Percentiles rank a stretch among this genome's conserved stretches.
Evolutionary conservation across 306 rosid species (phyloP).

Genomic region (Quercus bicolor): DNA sequence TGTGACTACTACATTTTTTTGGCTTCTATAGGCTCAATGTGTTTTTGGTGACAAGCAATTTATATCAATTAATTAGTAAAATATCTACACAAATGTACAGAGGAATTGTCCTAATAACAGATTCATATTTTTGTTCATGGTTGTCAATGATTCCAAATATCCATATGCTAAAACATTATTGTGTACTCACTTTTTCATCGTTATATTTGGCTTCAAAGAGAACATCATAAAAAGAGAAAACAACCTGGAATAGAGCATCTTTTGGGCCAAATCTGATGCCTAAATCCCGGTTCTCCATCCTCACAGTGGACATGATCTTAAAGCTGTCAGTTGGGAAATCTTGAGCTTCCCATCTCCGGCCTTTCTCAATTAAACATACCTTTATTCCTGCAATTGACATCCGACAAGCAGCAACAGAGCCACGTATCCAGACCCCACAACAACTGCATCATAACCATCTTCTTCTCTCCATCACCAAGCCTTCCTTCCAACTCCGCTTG

Average conservation of each 20-base stretch:
- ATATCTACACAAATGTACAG: too few relatives aligned
- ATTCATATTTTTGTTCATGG: neutral
- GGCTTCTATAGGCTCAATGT: neutral
- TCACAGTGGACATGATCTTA: slow-evolving; percentile 19
- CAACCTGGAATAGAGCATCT: slow-evolving; percentile 35
- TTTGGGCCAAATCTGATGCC: slow-evolving; percentile 38
- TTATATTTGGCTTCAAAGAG: neutral
- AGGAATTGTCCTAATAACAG: too few relatives aligned
- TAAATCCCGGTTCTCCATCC: slow-evolving; percentile 24
- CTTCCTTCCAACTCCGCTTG: neutral
- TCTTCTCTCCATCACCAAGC: slow-evolving; percentile 23
- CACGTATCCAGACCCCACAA: slow-evolving; percentile 37
- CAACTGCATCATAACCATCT: slow-evolving; percentile 29
- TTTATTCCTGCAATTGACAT: slow-evolving; percentile 32
- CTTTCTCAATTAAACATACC: slow-evolving; percentile 30
- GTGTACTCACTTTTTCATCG: neutral
- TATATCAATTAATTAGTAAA: too few relatives aligned
- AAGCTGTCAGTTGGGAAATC: slow-evolving; percentile 32
- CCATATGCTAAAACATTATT: neutral
- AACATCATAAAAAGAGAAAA: slow-evolving; percentile 4
- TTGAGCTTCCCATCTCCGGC: slow-evolving; percentile 32
- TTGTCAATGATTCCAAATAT: neutral
- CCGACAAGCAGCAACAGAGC: slow-evolving; percentile 35
- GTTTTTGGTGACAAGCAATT: too few relatives aligned
- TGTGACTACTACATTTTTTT: neutral